A percentile compares a stretch with the other conserved stretches of the same genome.
Conservation (phyloP, 768 basidiomycete genomes). For the Mycena maculata region DNA sequence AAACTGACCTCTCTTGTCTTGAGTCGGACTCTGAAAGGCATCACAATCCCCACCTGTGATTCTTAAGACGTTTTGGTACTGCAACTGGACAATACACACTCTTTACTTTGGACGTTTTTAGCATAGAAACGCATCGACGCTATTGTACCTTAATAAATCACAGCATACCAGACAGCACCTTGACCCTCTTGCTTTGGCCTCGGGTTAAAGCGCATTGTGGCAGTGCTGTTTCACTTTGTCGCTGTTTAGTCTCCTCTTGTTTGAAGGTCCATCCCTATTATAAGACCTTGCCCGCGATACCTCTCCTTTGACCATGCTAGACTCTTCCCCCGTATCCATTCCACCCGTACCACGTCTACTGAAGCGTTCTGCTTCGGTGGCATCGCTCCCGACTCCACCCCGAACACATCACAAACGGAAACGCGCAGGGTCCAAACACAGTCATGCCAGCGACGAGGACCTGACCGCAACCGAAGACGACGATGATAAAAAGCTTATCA, state of each 20-base stretch:
- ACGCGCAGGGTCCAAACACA: conserved; percentile 56
- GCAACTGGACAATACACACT: neutral
- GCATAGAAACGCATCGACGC: neutral
- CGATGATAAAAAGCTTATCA: conserved; percentile 36
- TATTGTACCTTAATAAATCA: neutral
- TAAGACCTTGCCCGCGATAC: conserved; percentile 19
- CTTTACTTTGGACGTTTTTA: neutral
- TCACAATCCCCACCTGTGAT: conserved; percentile 73
- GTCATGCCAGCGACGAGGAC: conserved; percentile 54
- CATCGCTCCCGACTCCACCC: conserved; percentile 76
- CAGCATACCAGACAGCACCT: too few relatives aligned
- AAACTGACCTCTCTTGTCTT: conserved; percentile 11
- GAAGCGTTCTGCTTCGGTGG: conserved; percentile 73
- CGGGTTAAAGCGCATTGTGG: neutral
- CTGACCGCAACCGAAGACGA: conserved; percentile 52
- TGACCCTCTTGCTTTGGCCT: too few relatives aligned
- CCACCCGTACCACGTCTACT: conserved; percentile 54
- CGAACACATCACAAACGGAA: conserved; percentile 65
- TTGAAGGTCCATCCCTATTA: neutral
- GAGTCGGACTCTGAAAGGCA: conserved; percentile 78
- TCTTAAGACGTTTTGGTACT: neutral
- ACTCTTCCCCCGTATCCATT: conserved; percentile 48
- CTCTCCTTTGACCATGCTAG: conserved; percentile 41
- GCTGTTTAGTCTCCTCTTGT: neutral
- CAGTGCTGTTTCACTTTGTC: neutral